These are phyloP conservation scores for Termitomyces sp. DNA, from an alignment of 1,284 basidiomycete genomes.

Conservation along the genomic window DNA sequence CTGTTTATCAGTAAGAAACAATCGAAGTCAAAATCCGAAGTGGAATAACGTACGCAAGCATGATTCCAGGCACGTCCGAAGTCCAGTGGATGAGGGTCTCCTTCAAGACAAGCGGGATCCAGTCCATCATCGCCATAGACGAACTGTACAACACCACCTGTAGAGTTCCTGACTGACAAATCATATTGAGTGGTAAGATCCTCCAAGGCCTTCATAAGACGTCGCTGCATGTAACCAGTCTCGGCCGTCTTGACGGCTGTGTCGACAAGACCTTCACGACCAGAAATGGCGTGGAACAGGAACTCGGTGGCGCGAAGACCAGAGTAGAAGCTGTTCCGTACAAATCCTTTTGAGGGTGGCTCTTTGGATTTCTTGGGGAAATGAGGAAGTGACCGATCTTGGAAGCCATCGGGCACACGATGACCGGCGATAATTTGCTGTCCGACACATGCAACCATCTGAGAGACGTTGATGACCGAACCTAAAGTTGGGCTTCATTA, in stretches of 20 bases:
- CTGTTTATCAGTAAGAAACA: constrained; percentile 32
- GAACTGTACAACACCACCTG: constrained; percentile 97
- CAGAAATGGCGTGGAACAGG: constrained; percentile 98
- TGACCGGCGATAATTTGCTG: constrained; percentile 98
- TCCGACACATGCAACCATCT: constrained; percentile 99
- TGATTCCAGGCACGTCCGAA: constrained; percentile 87
- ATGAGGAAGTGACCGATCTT: constrained; percentile 97
- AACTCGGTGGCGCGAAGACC: constrained; percentile 97
- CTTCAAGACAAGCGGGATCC: constrained; percentile 94
- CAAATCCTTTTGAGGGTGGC: constrained; percentile 97
- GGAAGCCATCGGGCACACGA: constrained; percentile 98
- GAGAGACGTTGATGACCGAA: constrained; percentile 98
- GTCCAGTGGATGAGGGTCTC: constrained; percentile 90
- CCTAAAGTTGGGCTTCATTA: constrained; percentile 42
- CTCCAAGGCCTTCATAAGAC: constrained; percentile 98
- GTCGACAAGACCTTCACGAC: constrained; percentile 97
- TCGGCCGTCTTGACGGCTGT: constrained; percentile 99
- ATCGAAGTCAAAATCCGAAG: background rate
- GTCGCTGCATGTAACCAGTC: constrained; percentile 98
- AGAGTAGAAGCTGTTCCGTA: constrained; percentile 94
- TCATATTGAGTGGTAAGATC: constrained; percentile 98
- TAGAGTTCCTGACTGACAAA: constrained; percentile 92
- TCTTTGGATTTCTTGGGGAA: constrained; percentile 98
- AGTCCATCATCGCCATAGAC: constrained; percentile 96
- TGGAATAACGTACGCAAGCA: constrained; percentile 58